A percentile compares a stretch with the other conserved stretches of the same genome.
phyloP scores from a whole-genome alignment of 2,329 filamentous ascomycete species.

The Scedosporium apiospermum region DNA sequence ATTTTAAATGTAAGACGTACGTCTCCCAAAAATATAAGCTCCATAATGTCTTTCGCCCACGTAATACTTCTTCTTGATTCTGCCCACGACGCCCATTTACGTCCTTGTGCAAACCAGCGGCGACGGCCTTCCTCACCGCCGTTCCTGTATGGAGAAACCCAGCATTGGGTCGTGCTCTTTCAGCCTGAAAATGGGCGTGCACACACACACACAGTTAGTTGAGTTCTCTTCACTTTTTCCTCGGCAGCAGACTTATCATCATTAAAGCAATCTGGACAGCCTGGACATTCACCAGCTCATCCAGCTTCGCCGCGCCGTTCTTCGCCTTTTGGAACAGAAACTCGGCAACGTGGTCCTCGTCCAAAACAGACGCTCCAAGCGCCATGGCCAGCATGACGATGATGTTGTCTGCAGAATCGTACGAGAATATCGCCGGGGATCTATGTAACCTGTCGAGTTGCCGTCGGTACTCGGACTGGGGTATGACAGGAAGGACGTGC shows the following conservation, averaged over 20 bases:
- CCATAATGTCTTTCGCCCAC: constrained; percentile 20
- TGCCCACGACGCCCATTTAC: constrained; percentile 21
- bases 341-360: constrained; percentile 28
- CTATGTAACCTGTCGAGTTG: constrained; percentile 25
- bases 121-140: constrained; percentile 30
- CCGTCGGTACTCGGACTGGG: constrained; percentile 23
- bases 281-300: constrained; percentile 34
- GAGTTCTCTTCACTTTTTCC: too few species aligned
- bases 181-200: constrained; percentile 32
- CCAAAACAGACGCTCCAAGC: constrained; percentile 24
- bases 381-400: constrained; percentile 27
- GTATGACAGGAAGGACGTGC: constrained; percentile 24
- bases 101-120: constrained; percentile 33
- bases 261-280: constrained; percentile 30
- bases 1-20: constrained; percentile 15
- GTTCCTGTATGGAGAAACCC: constrained; percentile 28
- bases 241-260: constrained; percentile 27
- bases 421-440: constrained; percentile 18
- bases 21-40: constrained; percentile 32
- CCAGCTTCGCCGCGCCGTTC: constrained; percentile 22
- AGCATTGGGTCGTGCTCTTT: constrained; percentile 32
- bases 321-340: constrained; percentile 33
- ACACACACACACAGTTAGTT: too few species aligned
- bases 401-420: constrained; percentile 25
- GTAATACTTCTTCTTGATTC: constrained; percentile 21